phyloP scores from a whole-genome alignment of 2,329 filamentous ascomycete genomes.

The Onygenales sp. region DNA sequence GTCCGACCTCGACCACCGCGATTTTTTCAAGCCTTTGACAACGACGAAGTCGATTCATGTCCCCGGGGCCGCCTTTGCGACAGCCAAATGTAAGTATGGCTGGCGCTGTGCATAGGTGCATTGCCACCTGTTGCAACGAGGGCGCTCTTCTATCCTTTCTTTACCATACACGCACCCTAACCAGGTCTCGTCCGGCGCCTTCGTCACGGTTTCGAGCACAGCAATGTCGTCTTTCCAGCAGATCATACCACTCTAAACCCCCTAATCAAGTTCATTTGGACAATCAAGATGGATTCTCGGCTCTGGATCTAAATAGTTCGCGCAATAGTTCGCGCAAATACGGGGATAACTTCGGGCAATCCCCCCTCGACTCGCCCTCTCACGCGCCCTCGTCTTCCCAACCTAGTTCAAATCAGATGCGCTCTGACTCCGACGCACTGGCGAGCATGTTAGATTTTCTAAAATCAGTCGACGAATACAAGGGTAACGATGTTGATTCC shows the following conservation, averaged over 20 bases:
- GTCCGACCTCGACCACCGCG: background rate
- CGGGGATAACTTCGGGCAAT: no score
- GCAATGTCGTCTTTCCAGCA: background rate
- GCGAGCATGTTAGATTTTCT: no score
- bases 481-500: no score
- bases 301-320: no score
- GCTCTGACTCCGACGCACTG: no score
- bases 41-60: no score
- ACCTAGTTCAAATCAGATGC: no score
- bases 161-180: conserved; percentile 60
- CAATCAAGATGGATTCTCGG: background rate
- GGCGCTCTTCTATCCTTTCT: conserved; percentile 53
- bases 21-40: background rate
- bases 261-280: background rate
- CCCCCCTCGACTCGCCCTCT: no score
- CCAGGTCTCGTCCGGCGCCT: background rate
- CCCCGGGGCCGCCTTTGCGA: background rate
- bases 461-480: no score
- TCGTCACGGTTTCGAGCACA: background rate
- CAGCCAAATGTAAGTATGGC: conserved; percentile 16
- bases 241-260: background rate
- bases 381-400: no score
- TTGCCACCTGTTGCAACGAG: conserved; percentile 18
- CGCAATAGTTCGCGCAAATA: no score
- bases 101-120: conserved; percentile 21